Base-by-base conservation (phyloP, 2,329 filamentous ascomycete genomes). In the Aaosphaeria pasadenensis region DNA sequence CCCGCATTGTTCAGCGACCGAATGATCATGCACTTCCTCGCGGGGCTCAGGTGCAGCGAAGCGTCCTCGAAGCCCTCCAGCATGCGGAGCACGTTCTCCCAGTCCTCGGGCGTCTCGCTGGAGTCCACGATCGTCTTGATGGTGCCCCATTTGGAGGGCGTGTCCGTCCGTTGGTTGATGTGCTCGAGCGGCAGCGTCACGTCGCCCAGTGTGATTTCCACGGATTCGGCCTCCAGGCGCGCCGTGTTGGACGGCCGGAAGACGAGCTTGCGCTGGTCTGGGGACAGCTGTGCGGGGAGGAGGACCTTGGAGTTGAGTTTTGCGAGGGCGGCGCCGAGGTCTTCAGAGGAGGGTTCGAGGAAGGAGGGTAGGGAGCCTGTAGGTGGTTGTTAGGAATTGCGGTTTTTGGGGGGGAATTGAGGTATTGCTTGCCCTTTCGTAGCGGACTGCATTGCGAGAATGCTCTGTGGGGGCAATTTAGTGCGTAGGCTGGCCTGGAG, bases 231-330 rank as follows among this genome's bases (percentile, higher is more conserved):
- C 43, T 71, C 62, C 33, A 78, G 70, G 36, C 67, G 66, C 40
- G 71, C 59, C n/a, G 62, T 62, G 61, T 72, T 64, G 33, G 71
- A 68, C 13, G 63, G 50, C 41, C 60, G 58, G 64, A 71, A 76
- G 53, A 78, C 70, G 30, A 77, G 68, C 49, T 67, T 62, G 30
- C 64, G 57, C 53, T 77, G 73, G 36, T 65, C 63, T 11, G 57
- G 52, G 48, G 63, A 69, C 45, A 79, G 69, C 57, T 75, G 71
- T 5, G 47, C 47, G 11, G 75, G 75, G 24, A 77, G 66, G 49
- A 78, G 68, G 55, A 77, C 58, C 44, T 72, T 71, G 41, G 62
- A 63, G 52, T 76, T 75, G 45, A 77, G 60, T 7, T 53, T 63
- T 5, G 60, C 53, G 48, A 78, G 71, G 33, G 74, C 52, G 17